Conservation (phyloP, 1,139 yeast genomes). For the Candida pseudoviswanathii region DNA sequence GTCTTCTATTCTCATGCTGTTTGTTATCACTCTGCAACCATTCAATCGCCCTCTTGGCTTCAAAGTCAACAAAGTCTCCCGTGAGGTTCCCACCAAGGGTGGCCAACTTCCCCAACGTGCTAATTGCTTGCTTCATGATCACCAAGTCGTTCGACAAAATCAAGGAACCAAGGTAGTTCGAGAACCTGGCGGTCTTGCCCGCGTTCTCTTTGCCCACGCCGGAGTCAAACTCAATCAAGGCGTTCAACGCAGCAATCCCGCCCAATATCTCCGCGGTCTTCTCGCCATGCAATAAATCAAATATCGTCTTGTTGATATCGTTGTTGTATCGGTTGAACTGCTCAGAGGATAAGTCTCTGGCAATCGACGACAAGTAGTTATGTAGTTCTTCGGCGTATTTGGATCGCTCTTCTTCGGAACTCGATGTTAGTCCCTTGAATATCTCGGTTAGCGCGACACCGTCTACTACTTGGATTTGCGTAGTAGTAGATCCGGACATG, state of each 20-base stretch:
- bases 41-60: constrained; percentile 86
- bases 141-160: constrained; percentile 81
- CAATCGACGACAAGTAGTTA: constrained; percentile 65
- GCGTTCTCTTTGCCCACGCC: constrained; percentile 74
- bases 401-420: constrained; percentile 51
- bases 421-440: constrained; percentile 54
- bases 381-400: constrained; percentile 69
- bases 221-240: constrained; percentile 76
- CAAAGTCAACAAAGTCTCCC: constrained; percentile 90
- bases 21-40: constrained; percentile 83
- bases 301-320: constrained; percentile 84
- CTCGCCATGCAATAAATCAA: constrained; percentile 78
- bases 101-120: constrained; percentile 84
- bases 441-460: constrained; percentile 57
- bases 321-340: constrained; percentile 80
- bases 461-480: constrained; percentile 43
- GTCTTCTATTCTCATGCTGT: constrained; percentile 77
- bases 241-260: constrained; percentile 88
- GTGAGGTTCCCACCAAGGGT: constrained; percentile 87
- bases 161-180: constrained; percentile 80
- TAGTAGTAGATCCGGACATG: constrained; percentile 29
- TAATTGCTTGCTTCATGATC: constrained; percentile 85
- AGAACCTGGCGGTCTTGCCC: constrained; percentile 86
- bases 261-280: constrained; percentile 79
- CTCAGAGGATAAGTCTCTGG: constrained; percentile 76